phyloP scores from a whole-genome alignment of 306 rosid genomes.

The Lotus japonicus region DNA sequence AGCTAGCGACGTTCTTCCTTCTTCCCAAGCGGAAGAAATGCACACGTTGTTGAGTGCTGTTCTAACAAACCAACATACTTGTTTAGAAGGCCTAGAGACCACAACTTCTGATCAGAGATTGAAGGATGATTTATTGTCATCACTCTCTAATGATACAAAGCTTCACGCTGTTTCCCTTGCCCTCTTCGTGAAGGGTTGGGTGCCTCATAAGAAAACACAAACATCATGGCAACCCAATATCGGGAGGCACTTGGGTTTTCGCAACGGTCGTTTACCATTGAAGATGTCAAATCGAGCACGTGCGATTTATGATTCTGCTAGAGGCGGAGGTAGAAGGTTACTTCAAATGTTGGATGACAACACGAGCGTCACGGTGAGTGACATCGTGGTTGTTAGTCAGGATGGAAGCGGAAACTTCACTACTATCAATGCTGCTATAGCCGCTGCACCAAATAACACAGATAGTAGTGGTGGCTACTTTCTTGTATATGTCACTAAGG shows the following conservation, averaged over 20 bases:
- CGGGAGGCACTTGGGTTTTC: conserved; percentile 26
- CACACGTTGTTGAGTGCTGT: conserved; percentile 44
- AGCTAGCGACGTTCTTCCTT: conserved; percentile 22
- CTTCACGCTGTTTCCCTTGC: conserved; percentile 55
- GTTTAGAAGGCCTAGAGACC: conserved; percentile 50
- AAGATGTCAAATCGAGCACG: conserved; percentile 40
- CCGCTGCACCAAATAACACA: too few species aligned
- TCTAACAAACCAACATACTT: conserved; percentile 63
- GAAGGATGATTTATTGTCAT: conserved; percentile 25
- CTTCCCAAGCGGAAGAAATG: conserved; percentile 44
- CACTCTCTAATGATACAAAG: conserved; percentile 48
- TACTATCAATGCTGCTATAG: too few species aligned
- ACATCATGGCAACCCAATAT: conserved; percentile 25
- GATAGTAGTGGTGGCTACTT: too few species aligned
- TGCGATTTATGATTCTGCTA: conserved; percentile 40
- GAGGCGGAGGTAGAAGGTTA: conserved; percentile 36
- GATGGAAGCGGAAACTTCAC: too few species aligned
- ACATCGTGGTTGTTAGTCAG: too few species aligned
- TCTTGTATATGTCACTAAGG: too few species aligned
- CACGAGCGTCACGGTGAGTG: too few species aligned
- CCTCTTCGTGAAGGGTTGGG: conserved; percentile 54
- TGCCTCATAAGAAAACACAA: conserved; percentile 32
- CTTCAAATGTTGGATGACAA: neutral
- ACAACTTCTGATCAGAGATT: conserved; percentile 35
- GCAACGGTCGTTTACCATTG: conserved; percentile 46